Evolutionary conservation across 495 filamentous ascomycete species (phyloP), one percentile per base, ranked within the genome.

Genomic region (Penicilliopsis zonata): DNA sequence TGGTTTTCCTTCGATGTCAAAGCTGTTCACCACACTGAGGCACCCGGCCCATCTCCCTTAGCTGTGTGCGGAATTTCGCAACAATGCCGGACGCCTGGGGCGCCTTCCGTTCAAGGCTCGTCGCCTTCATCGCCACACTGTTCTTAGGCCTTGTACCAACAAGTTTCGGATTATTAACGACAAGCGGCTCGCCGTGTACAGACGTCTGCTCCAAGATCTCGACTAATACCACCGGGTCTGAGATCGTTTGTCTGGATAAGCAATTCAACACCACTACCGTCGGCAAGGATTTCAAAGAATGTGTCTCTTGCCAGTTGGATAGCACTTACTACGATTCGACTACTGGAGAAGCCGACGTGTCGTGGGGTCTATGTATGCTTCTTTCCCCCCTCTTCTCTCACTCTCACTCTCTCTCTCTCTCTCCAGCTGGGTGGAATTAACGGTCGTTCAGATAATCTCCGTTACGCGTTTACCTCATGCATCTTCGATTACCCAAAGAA

Each of bases 361-460:
- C 67, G 43, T 78, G 70, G 71, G 74, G 54, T 13, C 52, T 81
- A 13, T 80, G 71, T 75, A 60, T 47, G 70, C 40, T 19, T 22
- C 30, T 8, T 4, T 20, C 29, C 7, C 18, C 8, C 16, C 2
- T 20, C 15, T 7, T 13, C 26, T 30, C 19, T 52, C 15, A 28
- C 18, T 33, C 9, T 18, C 25, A 14, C 15, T 15, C 2, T 25
- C 7, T 14, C 21, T 2, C 14, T n/a, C n/a, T n/a, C n/a, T n/a
- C n/a, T 4, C 8, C 13, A 4, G 27, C 17, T 10, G 26, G 13
- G 17, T 29, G 18, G 32, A 17, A 16, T 23, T 14, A 16, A 37
- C 46, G 37, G 38, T 19, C 15, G 2, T 18, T 9, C 35, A 72
- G 67, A 57, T 37, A 72, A 72, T 29, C 50, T 72, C 31, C 63